These are phyloP conservation scores for Phytophthora foliorum DNA, from an alignment of 352 stramenopile species.

Conservation along the genomic window DNA sequence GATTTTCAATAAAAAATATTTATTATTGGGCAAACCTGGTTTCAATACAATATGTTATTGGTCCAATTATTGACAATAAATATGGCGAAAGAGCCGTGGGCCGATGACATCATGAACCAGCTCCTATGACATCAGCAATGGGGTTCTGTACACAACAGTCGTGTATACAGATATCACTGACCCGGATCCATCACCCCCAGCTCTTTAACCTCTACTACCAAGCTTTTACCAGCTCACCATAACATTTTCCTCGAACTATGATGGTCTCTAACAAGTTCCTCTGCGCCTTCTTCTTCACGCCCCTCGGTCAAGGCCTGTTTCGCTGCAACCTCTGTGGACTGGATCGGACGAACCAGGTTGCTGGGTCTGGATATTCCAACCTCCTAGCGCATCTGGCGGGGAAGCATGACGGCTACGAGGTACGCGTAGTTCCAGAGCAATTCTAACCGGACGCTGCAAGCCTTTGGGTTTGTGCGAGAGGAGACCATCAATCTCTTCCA, in stretches of 20 bases:
- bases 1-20: too few relatives aligned
- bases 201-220: too few relatives aligned
- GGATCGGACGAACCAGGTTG: not conserved
- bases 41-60: too few relatives aligned
- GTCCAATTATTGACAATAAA: too few relatives aligned
- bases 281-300: conserved; percentile 12
- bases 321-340: conserved; percentile 13
- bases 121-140: too few relatives aligned
- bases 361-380: conserved; percentile 17
- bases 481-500: conserved; percentile 11
- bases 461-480: conserved; percentile 2
- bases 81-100: too few relatives aligned
- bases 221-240: not conserved
- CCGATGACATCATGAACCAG: too few relatives aligned
- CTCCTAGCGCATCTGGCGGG: conserved; percentile 12
- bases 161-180: too few relatives aligned
- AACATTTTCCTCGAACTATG: not conserved
- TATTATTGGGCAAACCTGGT: too few relatives aligned
- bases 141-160: too few relatives aligned
- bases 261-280: conserved; percentile 20
- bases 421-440: not conserved
- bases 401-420: conserved; percentile 7
- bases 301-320: conserved; percentile 11
- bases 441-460: not conserved
- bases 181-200: too few relatives aligned